Conservation (phyloP, 257 asterid species). For the Sherardia arvensis region DNA sequence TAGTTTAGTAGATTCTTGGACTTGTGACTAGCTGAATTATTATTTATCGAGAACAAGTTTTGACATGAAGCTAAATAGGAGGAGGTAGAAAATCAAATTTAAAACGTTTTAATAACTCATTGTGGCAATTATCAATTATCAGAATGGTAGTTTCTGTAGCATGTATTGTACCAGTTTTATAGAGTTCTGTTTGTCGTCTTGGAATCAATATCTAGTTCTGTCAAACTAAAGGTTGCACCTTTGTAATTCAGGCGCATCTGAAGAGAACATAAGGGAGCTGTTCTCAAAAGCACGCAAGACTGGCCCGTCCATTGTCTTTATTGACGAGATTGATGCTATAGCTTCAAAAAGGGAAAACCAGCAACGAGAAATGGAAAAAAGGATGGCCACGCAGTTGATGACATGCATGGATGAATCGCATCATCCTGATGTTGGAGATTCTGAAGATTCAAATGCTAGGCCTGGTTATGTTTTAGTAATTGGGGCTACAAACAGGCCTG, state of each 20-base stretch:
- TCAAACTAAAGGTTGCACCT: not conserved
- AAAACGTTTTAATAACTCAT: no score
- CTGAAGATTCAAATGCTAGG: conserved; percentile 23
- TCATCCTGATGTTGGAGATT: conserved; percentile 25
- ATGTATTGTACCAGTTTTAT: not conserved
- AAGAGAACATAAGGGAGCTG: conserved; percentile 68
- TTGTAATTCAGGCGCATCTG: conserved; percentile 60
- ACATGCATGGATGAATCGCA: conserved; percentile 77
- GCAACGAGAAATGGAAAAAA: conserved; percentile 76
- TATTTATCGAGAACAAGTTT: not conserved
- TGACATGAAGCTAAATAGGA: not conserved
- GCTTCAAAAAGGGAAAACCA: conserved; percentile 78
- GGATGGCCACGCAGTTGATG: conserved; percentile 76
- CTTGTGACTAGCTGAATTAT: not conserved
- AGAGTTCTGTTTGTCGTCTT: not conserved
- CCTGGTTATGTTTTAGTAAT: conserved; percentile 72
- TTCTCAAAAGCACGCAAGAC: conserved; percentile 71
- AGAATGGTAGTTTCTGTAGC: not conserved
- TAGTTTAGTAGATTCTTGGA: not conserved
- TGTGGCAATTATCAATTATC: no score
- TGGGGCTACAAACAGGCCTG: conserved; percentile 89
- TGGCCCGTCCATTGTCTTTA: conserved; percentile 83
- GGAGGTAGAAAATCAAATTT: not conserved
- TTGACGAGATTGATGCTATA: conserved; percentile 90
- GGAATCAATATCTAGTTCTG: not conserved